Evolutionary conservation across 768 basidiomycete genomes (phyloP).

Genomic region (Lactarius hatsudake): DNA sequence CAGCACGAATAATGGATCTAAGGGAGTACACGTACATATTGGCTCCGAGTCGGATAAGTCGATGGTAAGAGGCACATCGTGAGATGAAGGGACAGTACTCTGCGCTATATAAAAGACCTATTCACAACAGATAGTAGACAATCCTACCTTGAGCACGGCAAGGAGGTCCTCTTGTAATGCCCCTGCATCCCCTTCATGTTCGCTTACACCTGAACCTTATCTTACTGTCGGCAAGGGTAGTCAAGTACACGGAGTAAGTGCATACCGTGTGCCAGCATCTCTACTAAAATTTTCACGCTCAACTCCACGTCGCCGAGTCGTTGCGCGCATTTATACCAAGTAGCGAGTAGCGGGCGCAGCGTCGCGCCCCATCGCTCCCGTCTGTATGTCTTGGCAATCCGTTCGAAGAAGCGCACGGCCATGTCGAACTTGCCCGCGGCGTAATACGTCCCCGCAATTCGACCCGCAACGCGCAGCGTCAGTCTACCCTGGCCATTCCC

Average conservation of each 20-base stretch:
- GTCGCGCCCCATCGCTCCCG: slow-evolving; percentile 77
- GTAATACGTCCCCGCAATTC: slow-evolving; percentile 85
- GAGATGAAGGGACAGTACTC: slow-evolving; percentile 66
- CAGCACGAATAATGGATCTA: slow-evolving; percentile 17
- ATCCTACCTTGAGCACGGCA: slow-evolving; percentile 64
- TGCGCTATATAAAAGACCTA: slow-evolving; percentile 32
- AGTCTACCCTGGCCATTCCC: slow-evolving; percentile 65
- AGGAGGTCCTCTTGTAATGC: slow-evolving; percentile 67
- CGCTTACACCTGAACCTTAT: slow-evolving; percentile 34
- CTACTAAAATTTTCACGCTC: slow-evolving; percentile 71
- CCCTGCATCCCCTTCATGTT: slow-evolving; percentile 45
- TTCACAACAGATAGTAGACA: not conserved
- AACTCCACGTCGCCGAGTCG: slow-evolving; percentile 73
- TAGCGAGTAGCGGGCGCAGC: slow-evolving; percentile 67
- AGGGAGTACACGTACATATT: slow-evolving; percentile 48
- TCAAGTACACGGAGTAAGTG: not conserved
- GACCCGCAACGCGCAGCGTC: slow-evolving; percentile 87
- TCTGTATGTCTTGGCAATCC: slow-evolving; percentile 87
- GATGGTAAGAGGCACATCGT: slow-evolving; percentile 56
- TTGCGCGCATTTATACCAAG: slow-evolving; percentile 84
- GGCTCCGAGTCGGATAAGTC: slow-evolving; percentile 62
- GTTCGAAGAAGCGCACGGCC: slow-evolving; percentile 90
- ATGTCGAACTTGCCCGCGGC: slow-evolving; percentile 79
- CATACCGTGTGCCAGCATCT: slow-evolving; percentile 79
- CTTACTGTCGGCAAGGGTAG: not conserved